Base-by-base conservation (phyloP, 2,329 filamentous ascomycete species). In the Beauveria pseudobassiana region DNA sequence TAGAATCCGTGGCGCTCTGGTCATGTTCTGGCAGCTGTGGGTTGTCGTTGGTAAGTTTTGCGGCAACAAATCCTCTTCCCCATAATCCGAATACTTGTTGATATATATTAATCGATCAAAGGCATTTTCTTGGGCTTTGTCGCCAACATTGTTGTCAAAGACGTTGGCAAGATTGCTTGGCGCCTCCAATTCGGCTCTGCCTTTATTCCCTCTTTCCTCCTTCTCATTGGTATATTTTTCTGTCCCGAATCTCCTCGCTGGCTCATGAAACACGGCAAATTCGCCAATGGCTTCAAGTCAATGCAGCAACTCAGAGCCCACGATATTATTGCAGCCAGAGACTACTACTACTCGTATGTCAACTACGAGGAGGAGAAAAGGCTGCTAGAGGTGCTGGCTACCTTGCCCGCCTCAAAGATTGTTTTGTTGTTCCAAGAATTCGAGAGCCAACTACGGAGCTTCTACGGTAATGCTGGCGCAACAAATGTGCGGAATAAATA, bases 381-480 rank as follows among this genome's bases (percentile, higher is more conserved):
- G 66, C 67, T n/a, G 69, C 69, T 0, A 30, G 64, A 1, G 71
- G 71, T 3, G 64, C 70, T 0, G 66, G 66, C 0, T 74, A 74
- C 55, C 71, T 74, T 51, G 55, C 66, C 26, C 72, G 72, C 56
- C 42, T 74, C 62, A 69, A 78, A 58, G 82, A 90, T 68, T 76
- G 86, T 3, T 87, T 90, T 69, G 83, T 84, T 24, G 80, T 90
- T 46, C 85, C 87, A 1, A 79, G 88, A 59, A 79, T 89, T n/a
- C 79, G 87, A 80, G 87, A 42, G 90, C 91, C 1, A 92, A 86
- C 26, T 82, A 88, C 51, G 90, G 89, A 34, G 88, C 89, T 1
- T 88, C 86, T 62, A 86, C 86, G 1, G 89, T 93, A 65, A 95
- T 95, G 90, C 82, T 88, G 69, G 85, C 84, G 0, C 86, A 89